A percentile compares a stretch with the other conserved stretches of the same genome.
Conservation (phyloP, 345 rosid species). For the Populus euphratica region DNA sequence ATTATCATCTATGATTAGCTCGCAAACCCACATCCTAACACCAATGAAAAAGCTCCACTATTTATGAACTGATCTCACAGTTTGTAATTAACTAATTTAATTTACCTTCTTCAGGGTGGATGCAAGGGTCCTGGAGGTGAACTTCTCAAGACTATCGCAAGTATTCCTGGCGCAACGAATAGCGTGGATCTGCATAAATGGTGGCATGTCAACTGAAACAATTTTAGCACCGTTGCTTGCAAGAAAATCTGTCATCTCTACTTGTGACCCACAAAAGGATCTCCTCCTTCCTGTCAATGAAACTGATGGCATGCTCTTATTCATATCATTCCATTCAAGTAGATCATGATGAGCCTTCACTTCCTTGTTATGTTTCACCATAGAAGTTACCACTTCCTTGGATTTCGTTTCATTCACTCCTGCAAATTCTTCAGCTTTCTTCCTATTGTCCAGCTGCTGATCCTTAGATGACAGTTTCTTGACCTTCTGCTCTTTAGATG, state of each 20-base stretch:
- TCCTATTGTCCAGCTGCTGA: conserved; percentile 17
- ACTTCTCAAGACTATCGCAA: conserved; percentile 64
- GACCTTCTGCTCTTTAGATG: not conserved
- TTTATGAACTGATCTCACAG: not conserved
- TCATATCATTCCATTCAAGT: conserved; percentile 20
- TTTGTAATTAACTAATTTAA: not conserved
- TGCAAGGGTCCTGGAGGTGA: conserved; percentile 63
- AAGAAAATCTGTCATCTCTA: conserved; percentile 48
- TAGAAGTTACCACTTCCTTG: conserved; percentile 5
- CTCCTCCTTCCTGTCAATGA: conserved; percentile 43
- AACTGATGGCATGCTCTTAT: conserved; percentile 29
- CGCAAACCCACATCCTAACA: not conserved
- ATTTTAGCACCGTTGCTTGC: conserved; percentile 59
- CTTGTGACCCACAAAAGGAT: conserved; percentile 46
- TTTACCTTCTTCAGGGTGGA: conserved; percentile 60
- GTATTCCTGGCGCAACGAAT: conserved; percentile 64
- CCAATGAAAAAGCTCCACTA: not conserved
- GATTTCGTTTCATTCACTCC: conserved; percentile 13
- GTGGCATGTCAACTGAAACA: conserved; percentile 74
- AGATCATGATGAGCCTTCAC: conserved; percentile 21
- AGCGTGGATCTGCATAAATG: conserved; percentile 83
- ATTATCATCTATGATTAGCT: not conserved
- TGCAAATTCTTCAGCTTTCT: conserved; percentile 15
- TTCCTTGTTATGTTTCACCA: conserved; percentile 6
- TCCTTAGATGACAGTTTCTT: conserved; percentile 23